A percentile compares a stretch with the other conserved stretches of the same genome.
These are phyloP conservation scores for Paraleonurus japonicus DNA, from an alignment of 257 asterid species.

Conservation along the genomic window DNA sequence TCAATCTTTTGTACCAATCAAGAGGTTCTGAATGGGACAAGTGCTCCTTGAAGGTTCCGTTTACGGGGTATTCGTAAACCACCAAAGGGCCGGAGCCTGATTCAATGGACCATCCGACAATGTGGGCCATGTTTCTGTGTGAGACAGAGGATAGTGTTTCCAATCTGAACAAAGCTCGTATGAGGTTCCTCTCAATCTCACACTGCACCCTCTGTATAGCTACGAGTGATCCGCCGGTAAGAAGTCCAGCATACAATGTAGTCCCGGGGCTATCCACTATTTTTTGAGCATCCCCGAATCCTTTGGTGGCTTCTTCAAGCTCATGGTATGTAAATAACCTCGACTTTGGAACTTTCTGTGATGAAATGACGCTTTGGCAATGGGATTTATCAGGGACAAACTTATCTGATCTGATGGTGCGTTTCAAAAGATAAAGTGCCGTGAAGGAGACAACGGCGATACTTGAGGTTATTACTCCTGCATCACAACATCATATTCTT, in stretches of 20 bases:
- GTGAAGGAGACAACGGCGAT: conserved; percentile 42
- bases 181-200: conserved; percentile 39
- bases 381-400: conserved; percentile 32
- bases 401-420: conserved; percentile 36
- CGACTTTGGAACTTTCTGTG: conserved; percentile 33
- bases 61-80: conserved; percentile 49
- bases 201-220: conserved; percentile 52
- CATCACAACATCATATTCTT: conserved; percentile 24
- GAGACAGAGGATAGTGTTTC: conserved; percentile 48
- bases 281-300: conserved; percentile 48
- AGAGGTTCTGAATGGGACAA: conserved; percentile 32
- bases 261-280: conserved; percentile 27
- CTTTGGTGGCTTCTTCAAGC: conserved; percentile 64
- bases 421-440: conserved; percentile 47
- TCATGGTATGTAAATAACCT: conserved; percentile 53
- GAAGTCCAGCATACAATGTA: conserved; percentile 46
- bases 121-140: conserved; percentile 52
- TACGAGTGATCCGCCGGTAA: conserved; percentile 39
- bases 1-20: conserved; percentile 56
- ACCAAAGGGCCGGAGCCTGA: conserved; percentile 39
- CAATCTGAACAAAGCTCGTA: conserved; percentile 35
- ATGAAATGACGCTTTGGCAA: conserved; percentile 29
- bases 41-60: conserved; percentile 48
- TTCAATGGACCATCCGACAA: conserved; percentile 60
- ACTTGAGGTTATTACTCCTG: conserved; percentile 55